Base-by-base conservation (phyloP, 208 protist genomes). In the Leishmania turanica region DNA sequence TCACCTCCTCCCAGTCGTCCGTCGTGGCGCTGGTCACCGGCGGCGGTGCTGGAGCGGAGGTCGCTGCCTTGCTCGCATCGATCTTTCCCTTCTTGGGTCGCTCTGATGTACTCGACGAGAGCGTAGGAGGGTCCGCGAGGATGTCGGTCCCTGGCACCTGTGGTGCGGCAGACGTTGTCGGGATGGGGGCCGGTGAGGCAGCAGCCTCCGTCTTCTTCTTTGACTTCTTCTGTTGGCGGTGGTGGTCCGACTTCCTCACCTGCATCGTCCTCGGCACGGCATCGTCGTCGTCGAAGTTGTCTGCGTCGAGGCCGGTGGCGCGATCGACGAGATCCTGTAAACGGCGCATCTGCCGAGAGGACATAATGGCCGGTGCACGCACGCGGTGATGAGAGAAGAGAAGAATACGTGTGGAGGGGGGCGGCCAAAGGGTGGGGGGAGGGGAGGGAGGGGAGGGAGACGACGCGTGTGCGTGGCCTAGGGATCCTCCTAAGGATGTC, bases 301-400 rank as follows among this genome's bases (percentile, higher is more conserved):
- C 81, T 24, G 77, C 89, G 74, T 97, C 93, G n/a, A 89, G 89
- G 17, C 83, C 92, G 42, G 91, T 94, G 45, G 90, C 91, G 71
- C 92, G 75, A 66, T 88, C 88, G 81, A 96, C 91, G 51, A 97
- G 77, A 34, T 93, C 87, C 81, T 96, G 89, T 79, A 97, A 78
- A 2, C 93, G 87, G 19, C 92, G 89, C 73, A 97, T 87, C 68
- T 97, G 95, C 21, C 93, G 89, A 40, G 85, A 88, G 49, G 95
- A 97, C 95, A 97, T 97, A 64, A 42, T 60, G 27, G 19, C 27
- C 31, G 9, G 17, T 7, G 42, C 68, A 49, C 24, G n/a, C 68
- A 73, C 68, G 6, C 68, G 42, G 13, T n/a, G 11, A 53, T 9
- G 42, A 53, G 24, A 31, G 11, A 49, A 31, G 66, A 49, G 40